phyloP scores from a whole-genome alignment of 2,329 filamentous ascomycete species.

The Diaporthe sp. region DNA sequence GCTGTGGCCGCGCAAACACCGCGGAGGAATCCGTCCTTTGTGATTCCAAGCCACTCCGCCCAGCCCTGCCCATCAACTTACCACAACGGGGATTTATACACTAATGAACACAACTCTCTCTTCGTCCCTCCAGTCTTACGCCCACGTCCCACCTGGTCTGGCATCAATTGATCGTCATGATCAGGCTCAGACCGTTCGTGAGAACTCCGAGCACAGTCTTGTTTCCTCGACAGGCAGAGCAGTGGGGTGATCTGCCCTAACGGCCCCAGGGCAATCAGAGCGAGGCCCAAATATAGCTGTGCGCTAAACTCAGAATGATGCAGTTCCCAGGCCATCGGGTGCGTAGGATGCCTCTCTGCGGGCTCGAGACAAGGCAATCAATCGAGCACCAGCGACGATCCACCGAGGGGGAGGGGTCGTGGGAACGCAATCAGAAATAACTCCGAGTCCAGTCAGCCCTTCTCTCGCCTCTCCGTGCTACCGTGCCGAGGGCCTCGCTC shows the following conservation, averaged over 20 bases:
- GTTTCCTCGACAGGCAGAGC: neutral
- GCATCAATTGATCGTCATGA: neutral
- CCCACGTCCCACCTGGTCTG: neutral
- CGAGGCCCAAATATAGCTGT: constrained; percentile 29
- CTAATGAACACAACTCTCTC: neutral
- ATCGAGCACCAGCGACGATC: constrained; percentile 17
- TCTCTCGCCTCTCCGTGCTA: neutral
- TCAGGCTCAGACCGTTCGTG: neutral
- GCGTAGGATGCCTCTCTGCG: neutral
- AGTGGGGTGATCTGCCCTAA: constrained; percentile 18
- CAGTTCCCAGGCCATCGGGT: constrained; percentile 34
- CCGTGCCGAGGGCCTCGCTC: neutral
- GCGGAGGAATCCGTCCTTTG: neutral
- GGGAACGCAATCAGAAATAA: neutral
- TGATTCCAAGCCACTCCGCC: neutral
- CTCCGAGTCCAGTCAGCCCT: neutral
- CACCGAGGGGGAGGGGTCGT: constrained; percentile 29
- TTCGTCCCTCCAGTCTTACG: neutral
- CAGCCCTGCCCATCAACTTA: neutral
- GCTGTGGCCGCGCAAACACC: neutral
- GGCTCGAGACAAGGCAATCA: constrained; percentile 25
- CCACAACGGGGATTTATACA: neutral
- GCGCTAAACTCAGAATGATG: constrained; percentile 35
- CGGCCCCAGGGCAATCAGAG: neutral
- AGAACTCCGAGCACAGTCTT: neutral